These are phyloP conservation scores for Fusarium udum DNA, from an alignment of 2,329 filamentous ascomycete genomes.

Conservation along the genomic window DNA sequence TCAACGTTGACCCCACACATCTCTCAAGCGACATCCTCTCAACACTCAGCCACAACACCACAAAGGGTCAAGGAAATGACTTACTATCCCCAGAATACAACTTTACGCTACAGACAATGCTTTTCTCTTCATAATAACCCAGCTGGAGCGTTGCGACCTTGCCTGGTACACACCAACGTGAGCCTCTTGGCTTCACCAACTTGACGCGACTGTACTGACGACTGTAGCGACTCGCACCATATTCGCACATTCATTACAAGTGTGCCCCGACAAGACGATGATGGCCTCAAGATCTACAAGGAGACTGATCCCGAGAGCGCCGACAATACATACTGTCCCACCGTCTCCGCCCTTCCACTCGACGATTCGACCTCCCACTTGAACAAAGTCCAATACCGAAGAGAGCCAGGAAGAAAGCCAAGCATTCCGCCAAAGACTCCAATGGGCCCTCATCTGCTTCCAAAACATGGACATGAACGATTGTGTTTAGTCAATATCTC, in stretches of 20 bases:
- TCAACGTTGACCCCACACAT: fast-evolving
- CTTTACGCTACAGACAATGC: fast-evolving
- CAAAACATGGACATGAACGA: fast-evolving
- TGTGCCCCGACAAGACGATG: fast-evolving
- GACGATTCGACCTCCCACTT: not conserved
- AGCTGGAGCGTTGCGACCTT: fast-evolving
- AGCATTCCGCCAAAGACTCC: fast-evolving
- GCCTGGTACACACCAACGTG: fast-evolving
- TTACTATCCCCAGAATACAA: fast-evolving
- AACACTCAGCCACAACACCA: not conserved
- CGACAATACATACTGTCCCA: too few relatives aligned
- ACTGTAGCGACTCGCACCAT: not conserved
- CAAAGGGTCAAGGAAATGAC: fast-evolving
- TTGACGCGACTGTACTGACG: not conserved
- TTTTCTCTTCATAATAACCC: fast-evolving
- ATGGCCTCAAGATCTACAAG: fast-evolving
- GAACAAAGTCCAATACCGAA: not conserved
- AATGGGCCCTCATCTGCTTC: fast-evolving
- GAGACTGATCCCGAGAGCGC: too few relatives aligned
- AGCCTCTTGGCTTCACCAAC: fast-evolving
- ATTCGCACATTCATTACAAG: fast-evolving
- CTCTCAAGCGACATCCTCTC: fast-evolving
- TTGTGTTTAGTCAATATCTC: not conserved
- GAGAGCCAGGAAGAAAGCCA: fast-evolving
- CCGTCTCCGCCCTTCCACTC: fast-evolving